Conservation (phyloP, 208 protist species). For the Trypanosoma lewisi region DNA sequence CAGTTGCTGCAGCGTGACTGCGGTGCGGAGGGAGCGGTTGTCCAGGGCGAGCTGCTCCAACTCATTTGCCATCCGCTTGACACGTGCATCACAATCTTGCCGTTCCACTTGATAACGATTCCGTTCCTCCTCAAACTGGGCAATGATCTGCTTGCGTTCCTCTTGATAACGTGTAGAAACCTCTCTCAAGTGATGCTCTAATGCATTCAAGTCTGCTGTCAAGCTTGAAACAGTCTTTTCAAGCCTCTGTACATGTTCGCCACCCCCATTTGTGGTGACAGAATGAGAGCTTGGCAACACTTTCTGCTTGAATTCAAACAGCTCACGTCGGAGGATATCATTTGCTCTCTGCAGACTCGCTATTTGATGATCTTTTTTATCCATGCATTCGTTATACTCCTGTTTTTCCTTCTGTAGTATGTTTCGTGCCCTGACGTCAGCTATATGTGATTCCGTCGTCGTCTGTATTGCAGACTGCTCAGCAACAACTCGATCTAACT, state of each 20-base stretch:
- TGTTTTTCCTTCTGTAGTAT: constrained; percentile 14
- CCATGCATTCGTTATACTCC: neutral
- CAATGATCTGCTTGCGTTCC: constrained; percentile 50
- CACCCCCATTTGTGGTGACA: neutral
- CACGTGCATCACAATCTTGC: constrained; percentile 50
- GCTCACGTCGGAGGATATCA: constrained; percentile 12
- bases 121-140: constrained; percentile 41
- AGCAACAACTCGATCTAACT: constrained; percentile 15
- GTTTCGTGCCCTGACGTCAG: constrained; percentile 11
- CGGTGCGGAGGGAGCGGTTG: constrained; percentile 16
- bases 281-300: constrained; percentile 16
- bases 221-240: constrained; percentile 34
- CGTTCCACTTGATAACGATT: constrained; percentile 37
- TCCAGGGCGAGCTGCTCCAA: constrained; percentile 36
- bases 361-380: constrained; percentile 18
- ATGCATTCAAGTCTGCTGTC: constrained; percentile 38
- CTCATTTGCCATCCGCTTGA: constrained; percentile 56
- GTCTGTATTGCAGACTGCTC: neutral
- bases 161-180: constrained; percentile 37
- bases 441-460: constrained; percentile 20
- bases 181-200: constrained; percentile 48
- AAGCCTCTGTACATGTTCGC: constrained; percentile 32
- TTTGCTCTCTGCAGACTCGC: constrained; percentile 18
- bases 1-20: constrained; percentile 17
- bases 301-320: constrained; percentile 25